Percentiles rank a stretch among this genome's conserved stretches.
Conservation (phyloP, 1,284 basidiomycete genomes). For the Apiotrichum domesticum region DNA sequence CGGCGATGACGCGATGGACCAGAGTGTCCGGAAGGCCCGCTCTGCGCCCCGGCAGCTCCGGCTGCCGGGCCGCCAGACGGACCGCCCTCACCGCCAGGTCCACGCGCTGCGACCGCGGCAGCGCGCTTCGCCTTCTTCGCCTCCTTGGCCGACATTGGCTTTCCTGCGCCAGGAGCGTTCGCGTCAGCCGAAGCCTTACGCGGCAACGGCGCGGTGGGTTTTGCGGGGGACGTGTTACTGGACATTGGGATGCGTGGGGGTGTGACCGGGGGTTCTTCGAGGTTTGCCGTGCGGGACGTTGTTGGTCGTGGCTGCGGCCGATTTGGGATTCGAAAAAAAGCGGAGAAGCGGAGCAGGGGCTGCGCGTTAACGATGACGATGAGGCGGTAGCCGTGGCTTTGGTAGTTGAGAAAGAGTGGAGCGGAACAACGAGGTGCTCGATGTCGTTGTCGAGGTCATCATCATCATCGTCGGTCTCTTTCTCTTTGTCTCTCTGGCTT, state of each 20-base stretch:
- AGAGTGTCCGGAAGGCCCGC: background rate
- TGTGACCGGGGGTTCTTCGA: too few relatives aligned
- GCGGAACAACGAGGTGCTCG: too few relatives aligned
- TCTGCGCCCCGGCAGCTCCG: background rate
- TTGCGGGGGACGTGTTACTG: background rate
- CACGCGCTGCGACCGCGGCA: constrained; percentile 40
- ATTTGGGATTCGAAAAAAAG: too few relatives aligned
- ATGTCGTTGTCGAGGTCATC: too few relatives aligned
- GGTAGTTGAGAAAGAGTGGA: too few relatives aligned
- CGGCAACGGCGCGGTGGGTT: background rate
- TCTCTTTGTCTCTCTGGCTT: too few relatives aligned
- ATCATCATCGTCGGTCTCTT: too few relatives aligned
- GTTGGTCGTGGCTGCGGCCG: too few relatives aligned
- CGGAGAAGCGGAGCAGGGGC: too few relatives aligned
- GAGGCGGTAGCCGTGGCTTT: too few relatives aligned
- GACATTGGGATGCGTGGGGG: background rate
- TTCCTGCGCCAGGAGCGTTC: constrained; percentile 2
- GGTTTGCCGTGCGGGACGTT: too few relatives aligned
- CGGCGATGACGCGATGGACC: constrained; percentile 15
- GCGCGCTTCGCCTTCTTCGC: constrained; percentile 45
- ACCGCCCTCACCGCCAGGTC: background rate
- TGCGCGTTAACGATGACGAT: too few relatives aligned
- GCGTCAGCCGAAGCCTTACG: constrained; percentile 4
- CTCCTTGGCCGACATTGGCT: constrained; percentile 41
- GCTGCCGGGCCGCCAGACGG: background rate